These are phyloP conservation scores for Calonectria pseudoreteaudii DNA, from an alignment of 2,329 filamentous ascomycete genomes.

Conservation along the genomic window DNA sequence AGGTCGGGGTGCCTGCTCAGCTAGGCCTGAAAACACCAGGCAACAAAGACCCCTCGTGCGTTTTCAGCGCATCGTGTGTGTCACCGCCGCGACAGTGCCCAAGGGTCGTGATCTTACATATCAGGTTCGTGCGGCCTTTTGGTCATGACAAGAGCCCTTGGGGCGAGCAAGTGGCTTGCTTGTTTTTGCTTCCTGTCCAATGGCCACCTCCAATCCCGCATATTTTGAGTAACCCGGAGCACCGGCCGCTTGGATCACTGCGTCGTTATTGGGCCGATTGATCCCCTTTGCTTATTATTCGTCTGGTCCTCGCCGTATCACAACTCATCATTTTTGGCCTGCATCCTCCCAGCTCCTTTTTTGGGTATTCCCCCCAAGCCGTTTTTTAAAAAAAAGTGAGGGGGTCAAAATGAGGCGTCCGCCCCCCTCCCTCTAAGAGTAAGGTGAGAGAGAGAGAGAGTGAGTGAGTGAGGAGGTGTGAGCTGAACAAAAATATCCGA, in stretches of 20 bases:
- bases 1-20: background rate
- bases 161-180: background rate
- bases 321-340: background rate
- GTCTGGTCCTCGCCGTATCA: background rate
- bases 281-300: conserved; percentile 5
- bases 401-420: background rate
- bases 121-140: background rate
- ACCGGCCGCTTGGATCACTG: conserved; percentile 2
- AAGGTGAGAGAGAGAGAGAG: background rate
- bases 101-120: background rate
- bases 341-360: background rate
- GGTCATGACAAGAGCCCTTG: background rate
- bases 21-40: background rate
- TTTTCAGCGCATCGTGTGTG: background rate
- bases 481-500: conserved; percentile 2
- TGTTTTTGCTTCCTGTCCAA: background rate
- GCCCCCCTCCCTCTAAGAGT: background rate
- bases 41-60: background rate
- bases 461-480: too few relatives aligned
- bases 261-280: background rate
- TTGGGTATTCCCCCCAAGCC: background rate
- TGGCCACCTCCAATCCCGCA: background rate
- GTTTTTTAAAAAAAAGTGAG: background rate
- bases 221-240: background rate
- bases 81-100: background rate